Evolutionary conservation across 805 yeast genomes (phyloP), one percentile per base, ranked within the genome.

Genomic region (Lipomyces starkeyi): DNA sequence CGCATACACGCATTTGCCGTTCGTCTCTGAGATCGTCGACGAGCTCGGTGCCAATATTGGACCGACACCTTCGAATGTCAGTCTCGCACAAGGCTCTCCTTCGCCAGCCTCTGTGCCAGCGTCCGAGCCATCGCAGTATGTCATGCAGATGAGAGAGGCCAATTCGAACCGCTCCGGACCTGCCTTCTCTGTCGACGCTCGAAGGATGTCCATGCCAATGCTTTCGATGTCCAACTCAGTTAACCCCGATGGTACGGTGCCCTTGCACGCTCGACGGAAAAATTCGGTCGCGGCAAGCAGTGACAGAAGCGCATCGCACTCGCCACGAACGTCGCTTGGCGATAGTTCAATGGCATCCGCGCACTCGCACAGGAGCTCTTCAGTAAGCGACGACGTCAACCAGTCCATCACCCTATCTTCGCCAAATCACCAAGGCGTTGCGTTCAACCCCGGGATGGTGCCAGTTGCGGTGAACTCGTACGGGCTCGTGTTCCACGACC

Each of bases 241-340:
- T 22, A 59, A 59, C 11, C 52, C 62, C 2, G 66, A 63, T 27
- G 66, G 66, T 13, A 29, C 66, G 4, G 37, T 63, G 52, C 66
- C 66, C 27, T 13, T 63, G 34, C 66, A 63, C 43, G 49, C 14
- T 20, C 56, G 66, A 22, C 61, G 66, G 27, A 59, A 63, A 34
- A 29, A 25, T 34, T 60, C 63, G 8, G 25, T 52, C 17, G 20
- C 63, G 1, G n/a, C 49, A 2, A n/a, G 49, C 22, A 17, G 22
- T 6, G 49, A 43, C 49, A 43, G 49, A 43, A 43, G 49, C 37
- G 58, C 58, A 20, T 29, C 37, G 3, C 22, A 55, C 58, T 55
- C 37, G 20, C 58, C 34, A 17, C 58, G 58, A 17, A 29, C 20
- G 43, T 29, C 58, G 58, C 17, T 55, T 34, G 37, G 32, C 32